A percentile compares a stretch with the other conserved stretches of the same genome.
Evolutionary conservation across 257 asterid species (phyloP).

Genomic region (Capsicum chinense): DNA sequence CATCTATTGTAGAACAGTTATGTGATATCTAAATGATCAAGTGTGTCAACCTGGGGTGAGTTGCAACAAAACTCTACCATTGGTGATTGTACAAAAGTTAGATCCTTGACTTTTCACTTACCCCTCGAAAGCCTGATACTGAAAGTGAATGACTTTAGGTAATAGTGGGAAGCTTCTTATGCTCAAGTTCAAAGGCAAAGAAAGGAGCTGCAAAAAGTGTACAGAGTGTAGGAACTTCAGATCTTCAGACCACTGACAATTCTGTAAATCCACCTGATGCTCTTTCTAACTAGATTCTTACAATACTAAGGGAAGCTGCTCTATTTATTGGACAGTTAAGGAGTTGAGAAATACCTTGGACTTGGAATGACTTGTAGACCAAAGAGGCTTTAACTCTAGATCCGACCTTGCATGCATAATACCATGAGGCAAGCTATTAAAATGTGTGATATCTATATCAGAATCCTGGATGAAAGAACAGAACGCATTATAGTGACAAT

Average conservation of each 20-base stretch:
- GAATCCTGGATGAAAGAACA: slow-evolving; percentile 43
- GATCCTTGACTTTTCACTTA: neutral
- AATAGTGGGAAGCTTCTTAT: slow-evolving; percentile 64
- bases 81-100: neutral
- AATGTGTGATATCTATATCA: slow-evolving; percentile 39
- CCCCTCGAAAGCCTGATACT: neutral
- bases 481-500: neutral
- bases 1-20: neutral
- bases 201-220: neutral
- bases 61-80: slow-evolving; percentile 13
- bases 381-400: slow-evolving; percentile 69
- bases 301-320: slow-evolving; percentile 17
- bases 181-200: slow-evolving; percentile 57
- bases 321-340: neutral
- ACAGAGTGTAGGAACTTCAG: slow-evolving; percentile 30
- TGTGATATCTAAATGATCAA: slow-evolving; percentile 8
- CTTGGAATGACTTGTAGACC: slow-evolving; percentile 57
- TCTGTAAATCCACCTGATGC: slow-evolving; percentile 43
- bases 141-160: slow-evolving; percentile 51
- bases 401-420: slow-evolving; percentile 60
- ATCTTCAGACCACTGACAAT: slow-evolving; percentile 42
- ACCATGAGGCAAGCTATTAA: slow-evolving; percentile 62
- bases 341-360: slow-evolving; percentile 45
- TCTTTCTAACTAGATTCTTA: slow-evolving; percentile 54
- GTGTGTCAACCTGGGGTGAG: slow-evolving; percentile 21